phyloP scores from a whole-genome alignment of 805 yeast species.

The Ascoidea tarda region DNA sequence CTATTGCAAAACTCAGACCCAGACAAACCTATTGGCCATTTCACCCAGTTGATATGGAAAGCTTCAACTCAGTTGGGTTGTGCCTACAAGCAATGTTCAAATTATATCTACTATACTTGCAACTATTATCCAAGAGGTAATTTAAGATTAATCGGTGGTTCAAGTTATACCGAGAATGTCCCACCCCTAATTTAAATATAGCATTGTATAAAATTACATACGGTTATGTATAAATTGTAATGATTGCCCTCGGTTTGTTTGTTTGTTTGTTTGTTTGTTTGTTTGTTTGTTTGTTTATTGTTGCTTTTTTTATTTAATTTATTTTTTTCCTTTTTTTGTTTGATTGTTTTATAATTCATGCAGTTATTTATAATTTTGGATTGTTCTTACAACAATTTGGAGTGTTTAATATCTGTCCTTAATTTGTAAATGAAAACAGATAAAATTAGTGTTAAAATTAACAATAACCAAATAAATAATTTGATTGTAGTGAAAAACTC shows the following conservation, averaged over 20 bases:
- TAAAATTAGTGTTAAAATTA: conserved; percentile 19
- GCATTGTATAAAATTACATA: not conserved
- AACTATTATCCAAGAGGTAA: no score
- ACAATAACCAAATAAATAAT: conserved; percentile 14
- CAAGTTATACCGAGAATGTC: no score
- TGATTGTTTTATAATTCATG: not conserved
- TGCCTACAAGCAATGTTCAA: conserved; percentile 43
- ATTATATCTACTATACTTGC: no score
- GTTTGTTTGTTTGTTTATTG: not conserved
- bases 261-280: not conserved
- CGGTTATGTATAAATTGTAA: not conserved
- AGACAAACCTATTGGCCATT: conserved; percentile 46
- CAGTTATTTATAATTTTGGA: not conserved
- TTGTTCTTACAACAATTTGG: conserved; percentile 32
- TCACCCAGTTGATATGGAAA: conserved; percentile 72
- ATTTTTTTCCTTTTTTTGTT: conserved; percentile 1
- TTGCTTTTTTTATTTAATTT: not conserved
- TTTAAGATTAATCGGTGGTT: no score
- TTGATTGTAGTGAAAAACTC: conserved; percentile 15
- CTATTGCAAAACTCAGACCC: no score
- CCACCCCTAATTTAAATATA: no score
- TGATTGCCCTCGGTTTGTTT: not conserved
- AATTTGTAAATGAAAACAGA: conserved; percentile 35
- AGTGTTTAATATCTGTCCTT: conserved; percentile 48
- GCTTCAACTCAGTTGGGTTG: conserved; percentile 52